Conservation (phyloP, 1,284 basidiomycete genomes). For the Sporisorium iseilematis-ciliati region DNA sequence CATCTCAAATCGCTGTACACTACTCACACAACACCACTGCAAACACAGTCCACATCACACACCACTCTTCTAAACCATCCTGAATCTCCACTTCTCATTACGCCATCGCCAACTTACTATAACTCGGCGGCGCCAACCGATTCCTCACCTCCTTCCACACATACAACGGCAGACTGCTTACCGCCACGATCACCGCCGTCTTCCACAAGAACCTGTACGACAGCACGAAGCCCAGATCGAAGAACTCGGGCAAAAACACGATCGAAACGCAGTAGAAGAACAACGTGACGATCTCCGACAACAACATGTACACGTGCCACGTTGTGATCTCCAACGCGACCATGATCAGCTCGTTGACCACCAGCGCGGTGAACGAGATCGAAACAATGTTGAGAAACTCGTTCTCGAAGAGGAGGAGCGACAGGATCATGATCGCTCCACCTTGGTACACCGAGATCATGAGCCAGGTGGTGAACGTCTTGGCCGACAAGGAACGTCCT, state of each 20-base stretch:
- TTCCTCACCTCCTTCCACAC: constrained; percentile 88
- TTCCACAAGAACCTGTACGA: constrained; percentile 93
- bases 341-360: constrained; percentile 99
- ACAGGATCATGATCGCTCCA: constrained; percentile 98
- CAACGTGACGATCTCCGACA: constrained; percentile 89
- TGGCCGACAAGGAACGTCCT: constrained; percentile 81
- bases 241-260: constrained; percentile 93
- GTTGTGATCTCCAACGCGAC: constrained; percentile 97
- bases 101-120: constrained; percentile 78
- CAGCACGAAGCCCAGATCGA: constrained; percentile 93
- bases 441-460: constrained; percentile 99
- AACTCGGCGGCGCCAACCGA: constrained; percentile 90
- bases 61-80: neutral
- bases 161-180: constrained; percentile 89
- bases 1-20: constrained; percentile 8
- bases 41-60: constrained; percentile 1
- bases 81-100: constrained; percentile 11
- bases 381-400: constrained; percentile 98
- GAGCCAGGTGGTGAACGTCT: constrained; percentile 98
- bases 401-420: constrained; percentile 93
- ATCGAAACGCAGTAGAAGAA: constrained; percentile 92
- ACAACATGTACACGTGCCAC: constrained; percentile 97
- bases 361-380: constrained; percentile 95
- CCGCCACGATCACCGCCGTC: constrained; percentile 85
- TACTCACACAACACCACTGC: neutral